A percentile compares a stretch with the other conserved stretches of the same genome.
These are phyloP conservation scores for Euphorbia tirucalli DNA, from an alignment of 345 rosid species.

Conservation along the genomic window DNA sequence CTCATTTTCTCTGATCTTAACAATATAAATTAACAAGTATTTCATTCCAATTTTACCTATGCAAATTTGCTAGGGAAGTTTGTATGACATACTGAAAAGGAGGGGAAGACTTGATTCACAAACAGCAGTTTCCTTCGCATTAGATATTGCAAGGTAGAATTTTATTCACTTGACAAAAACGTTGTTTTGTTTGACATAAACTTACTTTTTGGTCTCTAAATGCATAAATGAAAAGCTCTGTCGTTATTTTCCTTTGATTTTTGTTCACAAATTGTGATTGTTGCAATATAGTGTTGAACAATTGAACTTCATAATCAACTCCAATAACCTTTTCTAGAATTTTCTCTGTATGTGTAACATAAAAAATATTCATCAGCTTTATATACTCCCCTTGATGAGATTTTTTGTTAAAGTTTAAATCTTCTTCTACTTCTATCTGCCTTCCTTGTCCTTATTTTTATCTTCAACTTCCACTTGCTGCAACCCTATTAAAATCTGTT, in stretches of 20 bases:
- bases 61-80: slow-evolving; percentile 46
- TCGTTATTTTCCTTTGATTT: too few relatives aligned
- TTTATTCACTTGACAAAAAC: slow-evolving; percentile 2
- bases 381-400: too few relatives aligned
- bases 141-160: slow-evolving; percentile 64
- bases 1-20: too few relatives aligned
- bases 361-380: too few relatives aligned
- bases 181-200: background rate
- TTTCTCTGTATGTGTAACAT: too few relatives aligned
- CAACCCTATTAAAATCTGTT: too few relatives aligned
- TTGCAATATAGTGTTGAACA: background rate
- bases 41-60: slow-evolving; percentile 19
- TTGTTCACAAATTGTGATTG: background rate
- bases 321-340: background rate
- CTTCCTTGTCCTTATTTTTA: too few relatives aligned
- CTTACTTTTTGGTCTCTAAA: background rate
- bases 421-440: too few relatives aligned
- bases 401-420: too few relatives aligned
- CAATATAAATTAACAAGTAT: background rate
- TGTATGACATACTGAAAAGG: slow-evolving; percentile 53
- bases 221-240: too few relatives aligned
- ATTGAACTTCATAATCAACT: too few relatives aligned
- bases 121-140: slow-evolving; percentile 54
- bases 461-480: too few relatives aligned
- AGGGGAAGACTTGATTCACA: slow-evolving; percentile 48